Evolutionary conservation across 2,329 filamentous ascomycete species (phyloP).

Genomic region (Penicillium sp.): DNA sequence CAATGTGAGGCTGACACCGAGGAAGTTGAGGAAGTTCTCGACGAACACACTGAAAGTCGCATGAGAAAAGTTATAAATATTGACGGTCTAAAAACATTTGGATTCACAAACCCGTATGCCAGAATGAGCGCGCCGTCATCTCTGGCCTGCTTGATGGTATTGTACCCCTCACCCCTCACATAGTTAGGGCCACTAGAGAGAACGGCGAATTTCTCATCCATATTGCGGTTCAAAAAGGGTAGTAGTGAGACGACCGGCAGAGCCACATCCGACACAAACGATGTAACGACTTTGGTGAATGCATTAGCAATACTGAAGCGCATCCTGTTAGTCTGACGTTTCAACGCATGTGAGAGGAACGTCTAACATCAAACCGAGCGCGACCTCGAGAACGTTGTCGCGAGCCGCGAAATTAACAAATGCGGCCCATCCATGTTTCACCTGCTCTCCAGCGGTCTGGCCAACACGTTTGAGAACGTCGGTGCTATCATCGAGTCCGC

Average conservation of each 20-base stretch:
- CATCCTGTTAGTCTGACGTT: neutral
- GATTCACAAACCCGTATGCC: conserved; percentile 61
- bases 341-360: neutral
- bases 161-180: conserved; percentile 57
- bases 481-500: conserved; percentile 30
- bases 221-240: conserved; percentile 66
- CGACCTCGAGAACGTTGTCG: conserved; percentile 73
- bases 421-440: conserved; percentile 57
- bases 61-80: neutral
- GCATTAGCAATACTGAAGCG: conserved; percentile 59
- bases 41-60: conserved; percentile 20
- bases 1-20: conserved; percentile 63
- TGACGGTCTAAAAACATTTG: neutral
- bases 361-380: conserved; percentile 68
- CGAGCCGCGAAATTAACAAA: conserved; percentile 72
- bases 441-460: conserved; percentile 43
- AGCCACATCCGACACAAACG: conserved; percentile 68
- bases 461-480: conserved; percentile 36
- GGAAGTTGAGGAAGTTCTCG: conserved; percentile 60
- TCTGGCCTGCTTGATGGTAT: conserved; percentile 66
- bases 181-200: conserved; percentile 59
- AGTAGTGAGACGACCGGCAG: conserved; percentile 68
- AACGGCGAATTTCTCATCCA: conserved; percentile 72
- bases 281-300: conserved; percentile 70
- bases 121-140: conserved; percentile 70